phyloP scores from a whole-genome alignment of 225 moss, liverwort and hornwort species.

The Sphagnum tenellum region DNA sequence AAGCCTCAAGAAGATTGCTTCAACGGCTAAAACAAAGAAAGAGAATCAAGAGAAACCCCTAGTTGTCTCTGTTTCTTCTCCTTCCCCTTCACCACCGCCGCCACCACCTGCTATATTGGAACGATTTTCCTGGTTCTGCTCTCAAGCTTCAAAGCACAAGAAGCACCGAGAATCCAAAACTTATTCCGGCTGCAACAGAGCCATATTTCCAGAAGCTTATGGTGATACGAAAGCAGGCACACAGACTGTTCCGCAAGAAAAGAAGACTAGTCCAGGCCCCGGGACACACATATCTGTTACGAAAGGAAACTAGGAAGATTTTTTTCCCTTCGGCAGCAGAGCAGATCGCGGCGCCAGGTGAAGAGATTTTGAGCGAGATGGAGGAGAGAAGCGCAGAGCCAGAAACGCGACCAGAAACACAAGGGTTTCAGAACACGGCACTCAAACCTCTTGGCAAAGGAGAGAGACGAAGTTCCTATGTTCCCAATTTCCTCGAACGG shows the following conservation, averaged over 20 bases:
- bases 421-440: no score
- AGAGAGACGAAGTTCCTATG: no score
- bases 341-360: no score
- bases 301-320: slow-evolving; percentile 28
- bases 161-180: neutral
- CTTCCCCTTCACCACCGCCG: neutral
- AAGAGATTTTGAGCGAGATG: no score
- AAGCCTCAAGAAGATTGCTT: no score
- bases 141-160: neutral
- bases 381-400: no score
- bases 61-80: neutral
- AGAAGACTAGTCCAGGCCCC: slow-evolving; percentile 53
- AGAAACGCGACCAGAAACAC: no score
- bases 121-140: no score
- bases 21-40: neutral
- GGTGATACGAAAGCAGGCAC: slow-evolving; percentile 56
- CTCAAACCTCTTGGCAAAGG: no score
- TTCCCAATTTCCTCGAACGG: no score
- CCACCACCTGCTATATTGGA: no score
- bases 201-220: slow-evolving; percentile 27
- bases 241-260: slow-evolving; percentile 10
- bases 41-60: neutral
- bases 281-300: slow-evolving; percentile 73
- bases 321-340: neutral
- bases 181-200: slow-evolving; percentile 19